These are phyloP conservation scores for Sporodiniella umbellata DNA, from an alignment of 371 early-diverging fungal species.

Conservation along the genomic window DNA sequence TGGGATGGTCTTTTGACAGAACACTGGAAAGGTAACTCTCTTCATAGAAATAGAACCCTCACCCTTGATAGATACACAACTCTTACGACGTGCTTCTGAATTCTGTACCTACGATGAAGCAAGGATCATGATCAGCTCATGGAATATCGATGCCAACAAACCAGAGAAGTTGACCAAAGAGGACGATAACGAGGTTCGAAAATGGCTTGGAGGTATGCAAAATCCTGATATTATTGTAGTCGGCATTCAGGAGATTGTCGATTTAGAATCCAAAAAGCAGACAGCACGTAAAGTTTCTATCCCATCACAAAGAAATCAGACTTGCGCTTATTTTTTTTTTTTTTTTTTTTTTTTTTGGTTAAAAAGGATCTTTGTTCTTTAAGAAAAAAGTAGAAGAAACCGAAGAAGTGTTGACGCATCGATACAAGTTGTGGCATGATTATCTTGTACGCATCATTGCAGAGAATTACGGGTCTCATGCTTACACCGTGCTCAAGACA, in stretches of 20 bases:
- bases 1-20: conserved; percentile 71
- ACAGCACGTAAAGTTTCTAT: conserved; percentile 56
- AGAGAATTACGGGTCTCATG: conserved; percentile 40
- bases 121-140: conserved; percentile 69
- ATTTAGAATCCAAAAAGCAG: conserved; percentile 74
- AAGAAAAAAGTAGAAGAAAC: conserved; percentile 54
- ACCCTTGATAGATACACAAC: conserved; percentile 2
- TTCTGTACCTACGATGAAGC: conserved; percentile 62
- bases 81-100: conserved; percentile 16
- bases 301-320: conserved; percentile 27
- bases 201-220: conserved; percentile 57
- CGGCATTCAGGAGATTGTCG: conserved; percentile 88
- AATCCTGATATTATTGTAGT: conserved; percentile 80
- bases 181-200: conserved; percentile 34
- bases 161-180: conserved; percentile 46
- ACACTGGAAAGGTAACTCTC: conserved; percentile 57
- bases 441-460: conserved; percentile 52
- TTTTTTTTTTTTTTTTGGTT: too few species aligned
- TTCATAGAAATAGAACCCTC: not conserved
- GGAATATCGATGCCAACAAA: conserved; percentile 79
- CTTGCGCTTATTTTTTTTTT: too few species aligned
- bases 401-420: conserved; percentile 53
- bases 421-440: conserved; percentile 71
- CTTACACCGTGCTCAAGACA: conserved; percentile 61
- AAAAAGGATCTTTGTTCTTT: conserved; percentile 59